Evolutionary conservation across 2,329 filamentous ascomycete genomes (phyloP).

Genomic region (Phialemoniopsis sp.): DNA sequence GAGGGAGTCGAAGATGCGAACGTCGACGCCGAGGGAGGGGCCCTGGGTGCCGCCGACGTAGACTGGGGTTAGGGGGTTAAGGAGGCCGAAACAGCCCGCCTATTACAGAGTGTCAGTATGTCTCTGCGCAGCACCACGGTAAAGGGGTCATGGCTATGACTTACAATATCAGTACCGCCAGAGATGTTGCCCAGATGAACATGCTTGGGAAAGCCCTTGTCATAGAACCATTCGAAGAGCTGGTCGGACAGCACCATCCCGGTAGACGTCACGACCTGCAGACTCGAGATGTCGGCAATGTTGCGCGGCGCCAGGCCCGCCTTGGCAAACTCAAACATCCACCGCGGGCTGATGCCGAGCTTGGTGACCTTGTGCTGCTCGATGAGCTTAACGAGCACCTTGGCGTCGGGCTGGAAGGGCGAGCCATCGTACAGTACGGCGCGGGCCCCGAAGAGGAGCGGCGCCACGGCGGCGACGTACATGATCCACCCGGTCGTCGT

Average conservation of each 20-base stretch:
- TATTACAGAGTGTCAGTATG: slow-evolving; percentile 16
- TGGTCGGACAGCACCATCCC: slow-evolving; percentile 79
- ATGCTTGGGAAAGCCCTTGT: slow-evolving; percentile 61
- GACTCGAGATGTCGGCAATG: slow-evolving; percentile 55
- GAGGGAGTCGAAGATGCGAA: slow-evolving; percentile 61
- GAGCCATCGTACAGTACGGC: slow-evolving; percentile 78
- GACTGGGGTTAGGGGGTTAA: slow-evolving; percentile 67
- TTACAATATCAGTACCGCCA: slow-evolving; percentile 72
- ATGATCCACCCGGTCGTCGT: slow-evolving; percentile 84
- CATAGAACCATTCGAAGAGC: slow-evolving; percentile 76
- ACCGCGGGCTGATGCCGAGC: slow-evolving; percentile 72
- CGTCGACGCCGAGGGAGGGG: slow-evolving; percentile 41
- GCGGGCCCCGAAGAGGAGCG: slow-evolving; percentile 56
- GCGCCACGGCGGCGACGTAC: slow-evolving; percentile 62
- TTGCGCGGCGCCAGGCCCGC: slow-evolving; percentile 57
- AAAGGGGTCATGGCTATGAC: no score
- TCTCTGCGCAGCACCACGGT: no score
- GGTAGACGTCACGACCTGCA: slow-evolving; percentile 64
- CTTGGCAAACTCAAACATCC: slow-evolving; percentile 69
- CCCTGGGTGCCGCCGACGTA: slow-evolving; percentile 52
- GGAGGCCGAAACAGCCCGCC: slow-evolving; percentile 56
- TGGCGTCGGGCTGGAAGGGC: slow-evolving; percentile 68
- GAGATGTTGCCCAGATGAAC: slow-evolving; percentile 71
- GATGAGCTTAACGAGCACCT: slow-evolving; percentile 58
- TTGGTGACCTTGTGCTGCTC: slow-evolving; percentile 64